phyloP scores from a whole-genome alignment of 345 rosid species.

The Eutrema heterophyllum region DNA sequence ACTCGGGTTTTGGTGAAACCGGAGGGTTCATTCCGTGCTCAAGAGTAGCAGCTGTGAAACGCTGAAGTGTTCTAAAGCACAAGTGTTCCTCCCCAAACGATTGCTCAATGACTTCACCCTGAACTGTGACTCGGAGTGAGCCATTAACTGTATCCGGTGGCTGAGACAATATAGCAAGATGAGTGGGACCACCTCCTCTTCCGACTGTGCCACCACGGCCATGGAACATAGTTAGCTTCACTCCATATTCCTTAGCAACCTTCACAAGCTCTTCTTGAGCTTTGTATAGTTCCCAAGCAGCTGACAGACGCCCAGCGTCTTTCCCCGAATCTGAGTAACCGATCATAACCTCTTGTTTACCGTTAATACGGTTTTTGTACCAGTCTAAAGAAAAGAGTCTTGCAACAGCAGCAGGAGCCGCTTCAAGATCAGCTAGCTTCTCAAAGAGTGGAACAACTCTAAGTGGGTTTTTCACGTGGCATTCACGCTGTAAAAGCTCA shows the following conservation, averaged over 20 bases:
- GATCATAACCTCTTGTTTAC: constrained; percentile 98
- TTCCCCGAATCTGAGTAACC: constrained; percentile 99
- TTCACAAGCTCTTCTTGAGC: constrained; percentile 97
- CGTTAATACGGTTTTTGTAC: constrained; percentile 84
- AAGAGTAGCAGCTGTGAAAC: constrained; percentile 94
- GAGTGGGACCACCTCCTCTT: constrained; percentile 99
- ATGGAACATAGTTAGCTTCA: constrained; percentile 97
- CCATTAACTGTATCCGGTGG: constrained; percentile 99
- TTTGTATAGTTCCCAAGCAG: constrained; percentile 97
- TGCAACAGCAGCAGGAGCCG: constrained; percentile 93
- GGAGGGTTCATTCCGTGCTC: constrained; percentile 98
- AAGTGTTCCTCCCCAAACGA: constrained; percentile 94
- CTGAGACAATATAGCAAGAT: constrained; percentile 98
- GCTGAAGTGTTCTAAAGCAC: constrained; percentile 92
- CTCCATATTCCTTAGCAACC: constrained; percentile 77
- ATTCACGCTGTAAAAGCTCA: constrained; percentile 94
- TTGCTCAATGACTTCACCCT: constrained; percentile 96
- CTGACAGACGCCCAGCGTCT: constrained; percentile 94
- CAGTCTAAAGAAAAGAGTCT: constrained; percentile 91
- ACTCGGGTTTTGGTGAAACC: constrained; percentile 86
- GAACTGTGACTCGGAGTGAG: constrained; percentile 89
- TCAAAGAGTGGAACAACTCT: constrained; percentile 98
- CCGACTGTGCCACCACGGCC: constrained; percentile 99
- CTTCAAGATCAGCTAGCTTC: constrained; percentile 95
- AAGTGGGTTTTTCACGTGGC: constrained; percentile 81